A percentile compares a stretch with the other conserved stretches of the same genome.
phyloP scores from a whole-genome alignment of 2,329 filamentous ascomycete species.

The Pestalotiopsis sp. region DNA sequence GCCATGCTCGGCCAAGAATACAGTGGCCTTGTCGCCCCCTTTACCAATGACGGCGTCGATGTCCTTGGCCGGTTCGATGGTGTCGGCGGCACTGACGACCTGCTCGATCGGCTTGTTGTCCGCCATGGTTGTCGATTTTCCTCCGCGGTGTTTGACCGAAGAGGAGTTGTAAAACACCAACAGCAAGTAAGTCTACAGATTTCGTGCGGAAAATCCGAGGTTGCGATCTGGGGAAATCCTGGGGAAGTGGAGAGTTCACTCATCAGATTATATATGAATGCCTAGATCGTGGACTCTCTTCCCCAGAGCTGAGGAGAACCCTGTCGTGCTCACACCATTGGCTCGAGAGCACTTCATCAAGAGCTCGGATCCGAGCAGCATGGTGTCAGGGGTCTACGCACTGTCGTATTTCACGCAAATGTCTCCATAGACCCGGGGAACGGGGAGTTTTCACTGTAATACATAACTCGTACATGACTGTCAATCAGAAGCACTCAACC shows the following conservation, averaged over 20 bases:
- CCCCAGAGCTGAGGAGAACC: constrained; percentile 8
- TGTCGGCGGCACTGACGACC: not conserved
- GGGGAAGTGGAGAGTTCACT: not conserved
- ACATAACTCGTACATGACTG: no score
- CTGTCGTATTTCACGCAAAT: no score
- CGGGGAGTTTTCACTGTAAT: no score
- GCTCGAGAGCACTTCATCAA: not conserved
- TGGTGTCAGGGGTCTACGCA: not conserved
- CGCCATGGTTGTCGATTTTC: not conserved
- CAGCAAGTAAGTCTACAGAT: not conserved
- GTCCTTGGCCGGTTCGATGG: constrained; percentile 6
- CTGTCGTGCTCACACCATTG: not conserved
- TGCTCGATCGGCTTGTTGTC: not conserved
- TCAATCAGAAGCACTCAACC: no score
- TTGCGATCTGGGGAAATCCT: not conserved
- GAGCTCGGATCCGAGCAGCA: not conserved
- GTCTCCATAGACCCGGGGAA: no score
- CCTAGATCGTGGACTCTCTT: not conserved
- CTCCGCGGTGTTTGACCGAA: not conserved
- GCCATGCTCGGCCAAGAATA: constrained; percentile 45
- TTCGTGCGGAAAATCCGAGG: not conserved
- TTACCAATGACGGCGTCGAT: not conserved
- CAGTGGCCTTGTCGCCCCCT: constrained; percentile 44
- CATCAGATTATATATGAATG: not conserved
- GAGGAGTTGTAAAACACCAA: no score